Evolutionary conservation across 148 eudicot species (phyloP), one percentile per base, ranked within the genome.

Genomic region (Heliosperma pusillum): DNA sequence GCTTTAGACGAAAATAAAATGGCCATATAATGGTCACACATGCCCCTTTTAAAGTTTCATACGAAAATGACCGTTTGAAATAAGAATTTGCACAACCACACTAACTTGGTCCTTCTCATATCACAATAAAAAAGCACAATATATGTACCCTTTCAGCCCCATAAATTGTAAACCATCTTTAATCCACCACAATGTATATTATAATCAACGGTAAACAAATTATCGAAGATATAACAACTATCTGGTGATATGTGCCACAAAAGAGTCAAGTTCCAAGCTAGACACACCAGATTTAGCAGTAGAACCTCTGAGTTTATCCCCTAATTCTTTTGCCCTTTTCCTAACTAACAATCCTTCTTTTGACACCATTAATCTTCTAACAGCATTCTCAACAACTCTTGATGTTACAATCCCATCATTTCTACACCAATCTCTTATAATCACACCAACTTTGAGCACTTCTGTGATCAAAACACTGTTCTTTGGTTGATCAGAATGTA

Each of bases 401-500:
- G 86, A 55, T 22, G 25, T 27, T 21, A 88, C 85, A 40, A 86
- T 2, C 71, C 83, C 83, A 3, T 67, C 30, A 1, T 83, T 42
- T 0, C 29, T 22, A 9, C 17, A 17, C 94, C 91, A 88, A 21
- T 86, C 87, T 67, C 52, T 83, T 25, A 88, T 79, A 21, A 66
- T 50, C 4, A 80, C 5, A 1, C 89, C 90, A 21, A 83, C 58
- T 17, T 68, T 82, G 2, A 90, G 74, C 40, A 87, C 71, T 5
- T 82, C 74, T 0, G 87, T 85, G 19, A 90, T 60, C 2, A 90
- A 40, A 17, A 78, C 16, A 3, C 85, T 58, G 55, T 90, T 86
- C 78, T 74, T 81, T 9, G 91, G 95, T 69, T 90, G 91, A 29
- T 90, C 95, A 0, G 89, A 85, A 69, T 88, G 91, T 86, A 88